Base-by-base conservation (phyloP, 2,329 filamentous ascomycete genomes). In the Berkeleyomyces rouxiae region DNA sequence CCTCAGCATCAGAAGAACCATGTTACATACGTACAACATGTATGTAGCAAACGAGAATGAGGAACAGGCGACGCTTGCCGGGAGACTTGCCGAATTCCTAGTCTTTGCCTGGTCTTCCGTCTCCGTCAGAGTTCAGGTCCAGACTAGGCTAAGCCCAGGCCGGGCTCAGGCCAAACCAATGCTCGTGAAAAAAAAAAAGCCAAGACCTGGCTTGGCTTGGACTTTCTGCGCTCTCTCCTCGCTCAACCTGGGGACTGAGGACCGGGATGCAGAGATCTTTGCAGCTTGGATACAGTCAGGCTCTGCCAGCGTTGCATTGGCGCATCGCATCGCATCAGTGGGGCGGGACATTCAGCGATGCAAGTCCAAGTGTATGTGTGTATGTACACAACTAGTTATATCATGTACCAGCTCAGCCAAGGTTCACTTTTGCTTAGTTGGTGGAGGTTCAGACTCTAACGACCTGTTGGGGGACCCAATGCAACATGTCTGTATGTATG, bases 301-400 rank as follows among this genome's bases (percentile, higher is more conserved):
- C 33, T 33, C 31, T 13, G 49, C 49, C 49, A 55, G 49, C 11
- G 49, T 55, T 55, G n/a, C 49, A 55, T 55, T 55, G 33, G 49
- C 49, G 49, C 49, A 55, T 55, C 49, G 49, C 49, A 53, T 53
- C 49, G 33, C 49, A 53, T 53, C 49, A 53, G 49, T 53, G 49
- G 49, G 49, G 49, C 49, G 33, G 49, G 49, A 9, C 13, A 53
- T 33, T 37, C 31, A 37, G 49, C 49, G n/a, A 51, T 36, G 49
- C 23, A 37, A 53, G 36, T 10, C 13, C 47, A 7, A 33, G 6
- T 43, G 9, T 43, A 11, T 43, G 42, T 43, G 44, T 43, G 42
- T 43, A 13, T 43, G 3, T 43, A 9, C 13, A 13, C 6, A 43
- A 9, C 13, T n/a, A n/a, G 4, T 9, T 10, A 43, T 43, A 43